A percentile compares a stretch with the other conserved stretches of the same genome.
Evolutionary conservation across 164 flowering plant species (phyloP).

Genomic region (Piper longum): DNA sequence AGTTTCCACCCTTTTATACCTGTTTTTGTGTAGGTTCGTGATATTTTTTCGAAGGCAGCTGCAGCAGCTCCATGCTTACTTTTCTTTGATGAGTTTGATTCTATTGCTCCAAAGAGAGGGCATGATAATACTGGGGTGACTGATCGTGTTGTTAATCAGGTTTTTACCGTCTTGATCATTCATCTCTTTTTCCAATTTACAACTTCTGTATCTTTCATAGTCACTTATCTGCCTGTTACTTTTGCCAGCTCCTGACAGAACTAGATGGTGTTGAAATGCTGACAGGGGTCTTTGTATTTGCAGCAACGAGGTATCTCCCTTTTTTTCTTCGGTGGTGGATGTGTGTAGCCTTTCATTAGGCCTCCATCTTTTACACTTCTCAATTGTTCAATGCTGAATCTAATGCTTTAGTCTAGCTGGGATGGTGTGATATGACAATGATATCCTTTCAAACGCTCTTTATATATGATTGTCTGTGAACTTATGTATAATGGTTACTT

Average conservation of each 20-base stretch:
- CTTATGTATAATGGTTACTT: too few species aligned
- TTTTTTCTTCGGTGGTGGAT: not conserved
- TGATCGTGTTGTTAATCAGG: slow-evolving; percentile 96
- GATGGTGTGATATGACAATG: too few species aligned
- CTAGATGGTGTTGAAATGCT: slow-evolving; percentile 93
- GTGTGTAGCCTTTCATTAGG: not conserved
- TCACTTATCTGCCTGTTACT: not conserved
- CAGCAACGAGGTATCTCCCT: slow-evolving; percentile 76
- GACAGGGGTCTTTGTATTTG: slow-evolving; percentile 96
- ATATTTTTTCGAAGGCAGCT: slow-evolving; percentile 86
- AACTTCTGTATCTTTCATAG: not conserved
- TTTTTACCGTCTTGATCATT: slow-evolving; percentile 12
- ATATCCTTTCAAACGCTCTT: too few species aligned
- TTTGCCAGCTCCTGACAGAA: slow-evolving; percentile 76
- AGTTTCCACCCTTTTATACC: not conserved
- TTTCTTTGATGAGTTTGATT: slow-evolving; percentile 96
- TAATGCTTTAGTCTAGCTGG: too few species aligned
- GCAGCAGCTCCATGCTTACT: slow-evolving; percentile 95
- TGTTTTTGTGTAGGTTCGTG: slow-evolving; percentile 58
- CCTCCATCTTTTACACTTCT: not conserved
- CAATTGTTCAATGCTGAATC: not conserved
- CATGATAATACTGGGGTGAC: slow-evolving; percentile 99
- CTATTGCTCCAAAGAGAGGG: slow-evolving; percentile 97
- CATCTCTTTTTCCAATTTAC: not conserved
- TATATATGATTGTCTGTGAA: too few species aligned